Evolutionary conservation across 305 asterid species (phyloP).

Genomic region (Fraxinus dipetala): DNA sequence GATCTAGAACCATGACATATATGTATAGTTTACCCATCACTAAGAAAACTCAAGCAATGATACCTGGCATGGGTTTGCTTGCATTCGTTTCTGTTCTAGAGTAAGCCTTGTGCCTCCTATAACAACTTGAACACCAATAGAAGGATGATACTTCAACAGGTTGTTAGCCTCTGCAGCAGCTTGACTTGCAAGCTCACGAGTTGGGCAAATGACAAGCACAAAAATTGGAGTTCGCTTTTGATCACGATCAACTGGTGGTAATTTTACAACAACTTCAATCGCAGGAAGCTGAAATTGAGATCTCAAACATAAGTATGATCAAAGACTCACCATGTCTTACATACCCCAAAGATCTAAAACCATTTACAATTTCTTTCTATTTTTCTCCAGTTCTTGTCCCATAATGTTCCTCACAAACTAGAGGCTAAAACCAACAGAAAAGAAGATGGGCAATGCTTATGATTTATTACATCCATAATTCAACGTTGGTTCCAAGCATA

Average conservation of each 20-base stretch:
- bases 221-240: constrained; percentile 67
- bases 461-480: background rate
- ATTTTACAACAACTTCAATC: constrained; percentile 68
- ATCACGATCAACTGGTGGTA: constrained; percentile 50
- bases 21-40: background rate
- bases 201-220: constrained; percentile 90
- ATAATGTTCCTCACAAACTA: background rate
- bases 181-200: constrained; percentile 92
- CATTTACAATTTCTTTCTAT: background rate
- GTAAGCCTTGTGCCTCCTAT: constrained; percentile 93
- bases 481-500: background rate
- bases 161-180: constrained; percentile 90
- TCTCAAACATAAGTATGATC: constrained; percentile 16
- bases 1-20: constrained; percentile 2
- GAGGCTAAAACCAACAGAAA: constrained; percentile 1
- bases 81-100: constrained; percentile 84
- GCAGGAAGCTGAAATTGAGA: constrained; percentile 84
- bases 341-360: background rate
- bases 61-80: constrained; percentile 95
- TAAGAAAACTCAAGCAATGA: background rate
- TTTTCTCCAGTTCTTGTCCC: background rate
- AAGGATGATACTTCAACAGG: constrained; percentile 83
- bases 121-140: constrained; percentile 95
- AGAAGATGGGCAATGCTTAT: constrained; percentile 10
- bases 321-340: constrained; percentile 11